Evolutionary conservation across 768 basidiomycete genomes (phyloP).

Genomic region (Leccinum incarnatum): DNA sequence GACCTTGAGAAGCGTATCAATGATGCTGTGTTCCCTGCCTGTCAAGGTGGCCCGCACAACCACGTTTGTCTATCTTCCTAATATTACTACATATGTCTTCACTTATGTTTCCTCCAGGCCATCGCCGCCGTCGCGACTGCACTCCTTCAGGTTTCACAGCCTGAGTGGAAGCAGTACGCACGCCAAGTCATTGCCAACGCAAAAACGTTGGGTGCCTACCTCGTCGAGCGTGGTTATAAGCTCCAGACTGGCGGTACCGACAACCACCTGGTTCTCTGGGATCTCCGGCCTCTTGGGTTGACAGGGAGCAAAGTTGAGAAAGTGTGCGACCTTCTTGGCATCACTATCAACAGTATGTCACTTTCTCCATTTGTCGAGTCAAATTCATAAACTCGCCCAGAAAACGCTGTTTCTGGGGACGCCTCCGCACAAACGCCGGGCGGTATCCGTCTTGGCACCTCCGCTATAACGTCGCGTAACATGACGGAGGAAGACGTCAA

Average conservation of each 20-base stretch:
- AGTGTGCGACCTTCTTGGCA: constrained; percentile 93
- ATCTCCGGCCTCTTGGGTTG: constrained; percentile 88
- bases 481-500: constrained; percentile 89
- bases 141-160: constrained; percentile 86
- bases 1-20: constrained; percentile 98
- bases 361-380: background rate
- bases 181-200: constrained; percentile 94
- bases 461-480: constrained; percentile 91
- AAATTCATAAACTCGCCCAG: constrained; percentile 34
- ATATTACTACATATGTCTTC: background rate
- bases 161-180: constrained; percentile 88
- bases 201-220: constrained; percentile 64
- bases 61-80: constrained; percentile 53
- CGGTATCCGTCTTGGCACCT: constrained; percentile 94
- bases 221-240: constrained; percentile 83
- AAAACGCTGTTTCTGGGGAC: constrained; percentile 97
- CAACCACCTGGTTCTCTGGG: constrained; percentile 98
- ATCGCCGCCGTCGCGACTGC: constrained; percentile 95
- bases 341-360: constrained; percentile 89
- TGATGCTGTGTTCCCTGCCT: constrained; percentile 98
- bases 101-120: constrained; percentile 48
- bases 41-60: constrained; percentile 99
- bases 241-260: constrained; percentile 97
- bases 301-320: constrained; percentile 99
- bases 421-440: constrained; percentile 94